These are phyloP conservation scores for Penicillium odoratum DNA, from an alignment of 495 filamentous ascomycete species.

Conservation along the genomic window DNA sequence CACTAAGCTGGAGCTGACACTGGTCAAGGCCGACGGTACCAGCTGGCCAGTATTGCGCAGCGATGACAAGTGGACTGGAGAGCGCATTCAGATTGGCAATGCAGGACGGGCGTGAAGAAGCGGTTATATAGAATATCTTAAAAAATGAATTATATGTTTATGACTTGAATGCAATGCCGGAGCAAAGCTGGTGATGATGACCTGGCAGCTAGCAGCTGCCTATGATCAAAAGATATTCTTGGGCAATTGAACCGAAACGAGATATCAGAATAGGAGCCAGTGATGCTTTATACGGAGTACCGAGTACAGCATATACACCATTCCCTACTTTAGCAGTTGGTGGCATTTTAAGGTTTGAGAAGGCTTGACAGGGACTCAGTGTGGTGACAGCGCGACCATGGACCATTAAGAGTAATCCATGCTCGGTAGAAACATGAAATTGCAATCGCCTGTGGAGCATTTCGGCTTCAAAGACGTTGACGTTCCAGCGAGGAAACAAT, in stretches of 20 bases:
- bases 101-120: constrained; percentile 62
- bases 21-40: constrained; percentile 77
- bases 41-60: constrained; percentile 90
- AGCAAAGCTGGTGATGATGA: constrained; percentile 10
- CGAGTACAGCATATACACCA: background rate
- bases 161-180: constrained; percentile 6
- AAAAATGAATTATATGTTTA: constrained; percentile 7
- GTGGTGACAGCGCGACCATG: background rate
- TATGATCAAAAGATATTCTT: constrained; percentile 1
- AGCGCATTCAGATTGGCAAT: constrained; percentile 79
- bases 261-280: background rate
- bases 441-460: no score
- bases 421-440: no score
- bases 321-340: background rate
- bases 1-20: constrained; percentile 89
- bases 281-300: background rate
- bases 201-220: constrained; percentile 7
- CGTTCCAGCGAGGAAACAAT: background rate
- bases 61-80: constrained; percentile 73
- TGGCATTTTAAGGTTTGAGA: background rate
- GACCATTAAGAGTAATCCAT: background rate
- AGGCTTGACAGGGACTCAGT: background rate
- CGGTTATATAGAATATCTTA: constrained; percentile 8
- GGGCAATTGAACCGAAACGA: background rate
- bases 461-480: no score